Conservation (phyloP, 768 basidiomycete genomes). For the Crucibulum laeve region DNA sequence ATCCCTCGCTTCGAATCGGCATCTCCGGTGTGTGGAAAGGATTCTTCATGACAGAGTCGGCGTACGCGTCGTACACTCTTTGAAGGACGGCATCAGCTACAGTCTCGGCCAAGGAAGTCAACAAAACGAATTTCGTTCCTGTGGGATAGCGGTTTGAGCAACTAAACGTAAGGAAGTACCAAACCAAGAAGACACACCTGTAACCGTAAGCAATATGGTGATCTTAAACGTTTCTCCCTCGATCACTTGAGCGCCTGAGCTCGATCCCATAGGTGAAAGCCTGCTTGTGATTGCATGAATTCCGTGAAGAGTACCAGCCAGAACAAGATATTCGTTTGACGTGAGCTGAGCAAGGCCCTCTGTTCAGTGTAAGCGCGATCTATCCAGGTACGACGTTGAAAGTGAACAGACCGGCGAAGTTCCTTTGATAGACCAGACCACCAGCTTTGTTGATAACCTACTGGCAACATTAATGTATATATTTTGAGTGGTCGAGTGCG, state of each 20-base stretch:
- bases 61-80: slow-evolving; percentile 89
- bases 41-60: slow-evolving; percentile 97
- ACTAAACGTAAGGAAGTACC: background rate
- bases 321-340: slow-evolving; percentile 92
- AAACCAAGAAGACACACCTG: slow-evolving; percentile 49
- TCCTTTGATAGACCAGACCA: slow-evolving; percentile 90
- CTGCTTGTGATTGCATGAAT: slow-evolving; percentile 98
- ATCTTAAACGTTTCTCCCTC: slow-evolving; percentile 96
- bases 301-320: slow-evolving; percentile 95
- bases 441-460: slow-evolving; percentile 98
- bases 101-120: slow-evolving; percentile 76
- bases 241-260: slow-evolving; percentile 91
- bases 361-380: slow-evolving; percentile 23
- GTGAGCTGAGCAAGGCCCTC: slow-evolving; percentile 90
- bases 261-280: slow-evolving; percentile 75
- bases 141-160: slow-evolving; percentile 1
- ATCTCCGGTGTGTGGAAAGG: slow-evolving; percentile 99
- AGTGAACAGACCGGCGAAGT: slow-evolving; percentile 61
- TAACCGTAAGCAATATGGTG: slow-evolving; percentile 83
- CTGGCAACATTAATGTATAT: slow-evolving; percentile 15
- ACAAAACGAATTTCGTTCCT: slow-evolving; percentile 95
- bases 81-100: slow-evolving; percentile 68
- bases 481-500: background rate
- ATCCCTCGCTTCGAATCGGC: slow-evolving; percentile 91
- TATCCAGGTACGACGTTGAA: background rate